phyloP scores from a whole-genome alignment of 352 stramenopile genomes.

The Phytophthora pistaciae region DNA sequence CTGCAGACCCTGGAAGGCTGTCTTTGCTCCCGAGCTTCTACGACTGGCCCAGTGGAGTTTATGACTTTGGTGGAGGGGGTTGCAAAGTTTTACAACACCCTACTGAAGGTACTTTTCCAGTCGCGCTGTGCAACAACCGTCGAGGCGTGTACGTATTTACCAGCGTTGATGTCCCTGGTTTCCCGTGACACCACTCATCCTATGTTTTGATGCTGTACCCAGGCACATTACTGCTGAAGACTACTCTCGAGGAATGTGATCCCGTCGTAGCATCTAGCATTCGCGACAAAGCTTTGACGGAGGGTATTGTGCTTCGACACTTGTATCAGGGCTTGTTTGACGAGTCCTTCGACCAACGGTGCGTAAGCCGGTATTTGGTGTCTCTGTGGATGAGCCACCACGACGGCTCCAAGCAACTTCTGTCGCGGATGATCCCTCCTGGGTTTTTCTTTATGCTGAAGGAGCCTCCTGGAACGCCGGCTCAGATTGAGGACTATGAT shows the following conservation, averaged over 20 bases:
- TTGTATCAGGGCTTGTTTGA: constrained; percentile 95
- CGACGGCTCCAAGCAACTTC: constrained; percentile 86
- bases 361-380: constrained; percentile 95
- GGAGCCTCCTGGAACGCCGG: constrained; percentile 79
- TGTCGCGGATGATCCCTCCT: constrained; percentile 90
- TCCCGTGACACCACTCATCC: neutral
- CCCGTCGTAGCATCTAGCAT: constrained; percentile 85
- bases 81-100: constrained; percentile 80
- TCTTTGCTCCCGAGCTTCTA: constrained; percentile 90
- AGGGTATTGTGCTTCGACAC: constrained; percentile 94
- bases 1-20: constrained; percentile 92
- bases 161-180: neutral
- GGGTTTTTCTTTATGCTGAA: constrained; percentile 92
- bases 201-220: constrained; percentile 19
- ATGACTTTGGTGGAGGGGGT: constrained; percentile 66
- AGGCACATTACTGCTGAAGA: constrained; percentile 93
- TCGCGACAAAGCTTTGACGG: constrained; percentile 92
- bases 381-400: constrained; percentile 96
- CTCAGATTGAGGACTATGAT: constrained; percentile 90
- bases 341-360: constrained; percentile 92
- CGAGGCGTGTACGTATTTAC: constrained; percentile 70
- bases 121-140: constrained; percentile 89
- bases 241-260: constrained; percentile 90
- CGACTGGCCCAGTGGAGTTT: constrained; percentile 81
- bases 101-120: constrained; percentile 92